Conservation (phyloP, 106 monocot species). For the Ottelia alismoides region DNA sequence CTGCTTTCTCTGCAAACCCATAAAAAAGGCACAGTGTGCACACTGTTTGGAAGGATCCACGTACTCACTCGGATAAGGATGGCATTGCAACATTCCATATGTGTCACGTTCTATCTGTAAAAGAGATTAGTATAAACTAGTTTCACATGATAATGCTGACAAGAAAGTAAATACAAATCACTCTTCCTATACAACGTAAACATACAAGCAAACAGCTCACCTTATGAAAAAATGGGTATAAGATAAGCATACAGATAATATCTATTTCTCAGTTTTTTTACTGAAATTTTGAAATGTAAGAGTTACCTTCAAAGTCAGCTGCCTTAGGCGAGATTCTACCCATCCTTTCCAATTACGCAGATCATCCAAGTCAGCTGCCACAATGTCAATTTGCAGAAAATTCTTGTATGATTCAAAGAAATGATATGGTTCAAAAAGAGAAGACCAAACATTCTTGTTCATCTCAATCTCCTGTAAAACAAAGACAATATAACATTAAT, state of each 20-base stretch:
- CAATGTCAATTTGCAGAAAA: constrained; percentile 76
- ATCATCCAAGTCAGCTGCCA: constrained; percentile 66
- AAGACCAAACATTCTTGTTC: constrained; percentile 45
- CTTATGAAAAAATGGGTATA: no score
- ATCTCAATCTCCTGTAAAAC: constrained; percentile 58
- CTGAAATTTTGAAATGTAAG: no score
- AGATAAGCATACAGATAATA: no score
- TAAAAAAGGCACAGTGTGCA: constrained; percentile 50
- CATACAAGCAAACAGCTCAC: not conserved
- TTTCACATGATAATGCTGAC: not conserved
- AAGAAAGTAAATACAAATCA: not conserved
- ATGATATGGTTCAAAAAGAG: constrained; percentile 62
- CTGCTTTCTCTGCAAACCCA: constrained; percentile 54
- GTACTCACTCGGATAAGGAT: constrained; percentile 58
- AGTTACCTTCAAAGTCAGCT: constrained; percentile 72
- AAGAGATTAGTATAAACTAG: not conserved
- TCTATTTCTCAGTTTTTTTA: no score
- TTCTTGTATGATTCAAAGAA: constrained; percentile 87
- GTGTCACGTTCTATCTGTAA: constrained; percentile 89
- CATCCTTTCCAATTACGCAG: constrained; percentile 78
- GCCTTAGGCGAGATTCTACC: constrained; percentile 87
- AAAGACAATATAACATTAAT: not conserved
- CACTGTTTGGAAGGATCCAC: constrained; percentile 33
- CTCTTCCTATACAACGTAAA: not conserved
- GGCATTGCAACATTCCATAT: constrained; percentile 52